These are phyloP conservation scores for Fistulina hepatica DNA, from an alignment of 1,284 basidiomycete species.

Conservation along the genomic window DNA sequence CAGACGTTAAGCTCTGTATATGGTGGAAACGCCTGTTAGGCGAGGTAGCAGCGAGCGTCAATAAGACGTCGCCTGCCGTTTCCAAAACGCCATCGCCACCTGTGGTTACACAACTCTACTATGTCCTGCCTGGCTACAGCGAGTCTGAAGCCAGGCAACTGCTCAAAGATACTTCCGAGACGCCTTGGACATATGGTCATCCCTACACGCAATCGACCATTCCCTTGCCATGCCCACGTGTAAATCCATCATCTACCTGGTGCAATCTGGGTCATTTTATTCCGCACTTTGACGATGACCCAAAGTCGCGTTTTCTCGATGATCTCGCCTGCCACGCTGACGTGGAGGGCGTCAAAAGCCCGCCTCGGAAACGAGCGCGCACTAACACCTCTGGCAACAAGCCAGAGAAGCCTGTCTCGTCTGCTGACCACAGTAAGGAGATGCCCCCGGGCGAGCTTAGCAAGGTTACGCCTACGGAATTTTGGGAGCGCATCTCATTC, in stretches of 20 bases:
- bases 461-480: constrained; percentile 61
- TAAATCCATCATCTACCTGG: too few relatives aligned
- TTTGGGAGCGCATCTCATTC: constrained; percentile 92
- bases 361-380: constrained; percentile 43
- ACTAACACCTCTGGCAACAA: constrained; percentile 16
- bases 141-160: constrained; percentile 60
- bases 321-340: constrained; percentile 70
- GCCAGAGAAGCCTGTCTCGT: constrained; percentile 12
- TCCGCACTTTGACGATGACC: constrained; percentile 87
- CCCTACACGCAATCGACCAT: constrained; percentile 56
- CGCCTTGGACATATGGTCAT: constrained; percentile 63
- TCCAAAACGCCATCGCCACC: too few relatives aligned
- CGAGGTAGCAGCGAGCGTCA: constrained; percentile 23
- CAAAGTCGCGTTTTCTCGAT: constrained; percentile 84
- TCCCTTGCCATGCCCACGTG: constrained; percentile 43
- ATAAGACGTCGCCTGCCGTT: neutral
- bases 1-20: constrained; percentile 72
- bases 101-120: constrained; percentile 37
- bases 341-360: constrained; percentile 47
- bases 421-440: constrained; percentile 21
- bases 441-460: constrained; percentile 38
- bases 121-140: constrained; percentile 65
- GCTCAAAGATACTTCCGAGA: constrained; percentile 28
- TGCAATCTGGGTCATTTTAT: constrained; percentile 64
- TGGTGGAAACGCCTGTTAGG: constrained; percentile 86